Conservation (phyloP, 208 protist species). For the Trypanosoma theileri region DNA sequence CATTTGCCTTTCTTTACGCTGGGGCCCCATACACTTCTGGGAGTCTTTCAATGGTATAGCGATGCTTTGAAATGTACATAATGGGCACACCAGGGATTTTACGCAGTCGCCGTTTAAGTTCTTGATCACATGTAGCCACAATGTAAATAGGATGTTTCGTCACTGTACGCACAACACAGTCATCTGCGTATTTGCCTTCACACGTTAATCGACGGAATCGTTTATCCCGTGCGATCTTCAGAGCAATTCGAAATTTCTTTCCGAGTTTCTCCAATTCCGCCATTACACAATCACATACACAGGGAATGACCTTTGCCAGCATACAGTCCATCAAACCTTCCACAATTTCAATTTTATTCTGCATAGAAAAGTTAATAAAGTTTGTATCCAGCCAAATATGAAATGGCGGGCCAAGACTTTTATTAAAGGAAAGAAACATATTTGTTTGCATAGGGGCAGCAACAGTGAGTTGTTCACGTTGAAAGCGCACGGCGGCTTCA, state of each 20-base stretch:
- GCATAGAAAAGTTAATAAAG: slow-evolving; percentile 99
- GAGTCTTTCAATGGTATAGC: slow-evolving; percentile 98
- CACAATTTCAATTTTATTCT: slow-evolving; percentile 99
- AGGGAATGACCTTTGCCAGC: slow-evolving; percentile 98
- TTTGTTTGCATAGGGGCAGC: slow-evolving; percentile 55
- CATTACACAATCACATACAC: slow-evolving; percentile 99
- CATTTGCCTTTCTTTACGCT: slow-evolving; percentile 22
- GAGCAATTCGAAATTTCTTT: slow-evolving; percentile 92
- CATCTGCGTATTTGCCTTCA: slow-evolving; percentile 99
- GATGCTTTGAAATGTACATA: slow-evolving; percentile 97
- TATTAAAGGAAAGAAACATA: slow-evolving; percentile 98
- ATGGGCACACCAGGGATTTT: slow-evolving; percentile 99
- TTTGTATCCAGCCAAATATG: slow-evolving; percentile 99
- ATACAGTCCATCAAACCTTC: slow-evolving; percentile 98
- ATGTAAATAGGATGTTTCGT: slow-evolving; percentile 92
- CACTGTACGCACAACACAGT: slow-evolving; percentile 98
- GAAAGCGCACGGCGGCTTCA: slow-evolving; percentile 65
- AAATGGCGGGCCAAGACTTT: slow-evolving; percentile 97
- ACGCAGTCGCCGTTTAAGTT: slow-evolving; percentile 96
- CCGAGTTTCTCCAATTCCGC: slow-evolving; percentile 99
- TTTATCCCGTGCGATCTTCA: slow-evolving; percentile 97
- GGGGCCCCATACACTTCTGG: slow-evolving; percentile 94
- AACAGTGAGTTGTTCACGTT: slow-evolving; percentile 61
- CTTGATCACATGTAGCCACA: slow-evolving; percentile 93
- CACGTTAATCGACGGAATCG: slow-evolving; percentile 97